Percentiles rank a stretch among this genome's conserved stretches.
These are phyloP conservation scores for Mycena rosella DNA, from an alignment of 768 basidiomycete genomes.

Conservation along the genomic window DNA sequence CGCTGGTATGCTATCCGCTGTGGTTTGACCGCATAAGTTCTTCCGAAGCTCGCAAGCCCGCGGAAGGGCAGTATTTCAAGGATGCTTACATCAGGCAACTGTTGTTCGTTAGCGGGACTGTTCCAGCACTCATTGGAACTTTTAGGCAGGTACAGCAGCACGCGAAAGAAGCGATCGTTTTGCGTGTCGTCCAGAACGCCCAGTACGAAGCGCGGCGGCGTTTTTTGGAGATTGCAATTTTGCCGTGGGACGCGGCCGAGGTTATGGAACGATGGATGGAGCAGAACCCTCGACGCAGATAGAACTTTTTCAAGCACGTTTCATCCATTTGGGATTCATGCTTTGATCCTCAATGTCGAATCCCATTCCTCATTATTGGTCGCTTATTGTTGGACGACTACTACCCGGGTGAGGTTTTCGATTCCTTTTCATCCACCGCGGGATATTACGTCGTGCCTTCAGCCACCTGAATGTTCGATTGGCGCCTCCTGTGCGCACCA, in stretches of 20 bases:
- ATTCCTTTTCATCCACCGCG: too few species aligned
- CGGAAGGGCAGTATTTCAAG: constrained; percentile 38
- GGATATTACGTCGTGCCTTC: too few species aligned
- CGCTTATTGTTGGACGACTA: too few species aligned
- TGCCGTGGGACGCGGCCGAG: constrained; percentile 38
- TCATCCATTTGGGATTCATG: background rate
- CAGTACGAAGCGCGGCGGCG: constrained; percentile 34
- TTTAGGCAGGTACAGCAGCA: too few species aligned
- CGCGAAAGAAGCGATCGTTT: constrained; percentile 34
- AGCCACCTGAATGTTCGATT: background rate
- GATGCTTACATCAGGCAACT: constrained; percentile 41
- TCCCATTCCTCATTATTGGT: too few species aligned
- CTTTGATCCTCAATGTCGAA: background rate
- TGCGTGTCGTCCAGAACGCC: constrained; percentile 40
- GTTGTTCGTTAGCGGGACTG: too few species aligned
- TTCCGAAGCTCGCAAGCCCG: constrained; percentile 17
- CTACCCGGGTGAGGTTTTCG: too few species aligned
- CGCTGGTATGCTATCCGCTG: constrained; percentile 37
- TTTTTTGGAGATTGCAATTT: constrained; percentile 36
- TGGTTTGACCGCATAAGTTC: constrained; percentile 36
- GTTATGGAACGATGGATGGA: constrained; percentile 36
- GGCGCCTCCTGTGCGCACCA: background rate
- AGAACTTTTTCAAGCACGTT: background rate
- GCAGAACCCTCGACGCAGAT: constrained; percentile 8
- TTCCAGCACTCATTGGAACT: too few species aligned